Base-by-base conservation (phyloP, 768 basidiomycete genomes). In the Daedaleopsis nitida region DNA sequence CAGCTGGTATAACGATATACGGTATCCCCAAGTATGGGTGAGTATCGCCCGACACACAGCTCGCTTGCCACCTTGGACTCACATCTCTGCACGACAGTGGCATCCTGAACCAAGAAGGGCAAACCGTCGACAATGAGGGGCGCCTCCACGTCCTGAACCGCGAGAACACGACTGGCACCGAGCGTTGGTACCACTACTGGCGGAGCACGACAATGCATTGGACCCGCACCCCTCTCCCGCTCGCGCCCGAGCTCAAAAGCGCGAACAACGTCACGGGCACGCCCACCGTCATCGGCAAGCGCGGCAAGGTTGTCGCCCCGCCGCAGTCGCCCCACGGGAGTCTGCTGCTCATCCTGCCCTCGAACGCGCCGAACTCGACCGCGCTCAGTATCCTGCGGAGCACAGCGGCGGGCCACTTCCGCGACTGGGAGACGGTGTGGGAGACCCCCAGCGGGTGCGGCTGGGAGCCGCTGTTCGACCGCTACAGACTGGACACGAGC, bases 21-120 rank as follows among this genome's bases (percentile, higher is more conserved):
- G 67, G 72, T 5, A 76, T 75, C 24, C 74, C 74, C 12, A 74
- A 76, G 65, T 77, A 73, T 47, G 75, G 75, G 76, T 74, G 34
- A 57, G 73, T 59, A 19, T 11, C 17, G 17, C 11, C 10, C 9
- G 39, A 2, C 32, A 13, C 19, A 6, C 27, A 32, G 27, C 34
- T 16, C 24, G 23, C 6, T 38, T 24, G 2, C 7, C 21, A 23
- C 2, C n/a, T 21, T 5, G 6, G 10, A 10, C 17, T n/a, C 48
- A 24, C 14, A 42, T 13, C 14, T 38, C 8, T 19, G 1, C 17
- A 1, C 55, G 12, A 21, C 34, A 72, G 74, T 0, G 74, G 74
- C 2, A 75, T 77, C 34, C 51, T 75, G 44, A 76, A 75, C 51
- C 73, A 75, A 59, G 72, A 76, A 61, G 70, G 72, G 1, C 75